Base-by-base conservation (phyloP, 2,329 filamentous ascomycete genomes). In the Clonostachys byssicola region DNA sequence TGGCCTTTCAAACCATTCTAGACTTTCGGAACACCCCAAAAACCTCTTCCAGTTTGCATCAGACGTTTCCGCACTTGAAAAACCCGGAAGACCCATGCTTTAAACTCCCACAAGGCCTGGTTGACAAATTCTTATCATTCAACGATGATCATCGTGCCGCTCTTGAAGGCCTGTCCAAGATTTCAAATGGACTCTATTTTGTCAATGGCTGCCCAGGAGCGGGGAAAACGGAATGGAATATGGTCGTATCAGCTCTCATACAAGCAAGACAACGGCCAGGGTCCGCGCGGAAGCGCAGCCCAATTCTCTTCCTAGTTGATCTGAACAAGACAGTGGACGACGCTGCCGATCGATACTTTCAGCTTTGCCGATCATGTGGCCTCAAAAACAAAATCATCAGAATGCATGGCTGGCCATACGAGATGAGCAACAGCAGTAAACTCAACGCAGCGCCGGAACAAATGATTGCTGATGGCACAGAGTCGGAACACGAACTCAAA, bases 321-420 rank as follows among this genome's bases (percentile, higher is more conserved):
- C 68, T 76, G 46, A 76, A 76, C 53, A 66, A 71, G 40, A 69
- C 73, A 0, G 64, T 72, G 1, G 70, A 75, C 36, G 71, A 75
- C 42, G 68, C 69, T 0, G 72, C 70, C 0, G 63, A 66, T 45
- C 64, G 71, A 6, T 70, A 73, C n/a, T 57, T 61, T 14, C 55
- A 51, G 3, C 56, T 74, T 2, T 67, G 67, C 47, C 60, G 61
- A 14, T 58, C 58, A 1, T 62, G 65, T 0, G 65, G 67, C 0
- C 49, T 74, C 2, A 52, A 58, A 2, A 57, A 66, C 30, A 56
- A 55, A 2, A 60, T 71, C 5, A 59, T 73, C 8, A 57, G 70
- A 5, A 67, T 73, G 64, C 61, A 70, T 40, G 63, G 67, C 0
- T 73, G 67, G 67, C 62, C 62, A 0, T 64, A 64, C 14, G 65